Percentiles rank a stretch among this genome's conserved stretches.
Conservation (phyloP, 1,139 yeast genomes). For the Pneumocystis canis region DNA sequence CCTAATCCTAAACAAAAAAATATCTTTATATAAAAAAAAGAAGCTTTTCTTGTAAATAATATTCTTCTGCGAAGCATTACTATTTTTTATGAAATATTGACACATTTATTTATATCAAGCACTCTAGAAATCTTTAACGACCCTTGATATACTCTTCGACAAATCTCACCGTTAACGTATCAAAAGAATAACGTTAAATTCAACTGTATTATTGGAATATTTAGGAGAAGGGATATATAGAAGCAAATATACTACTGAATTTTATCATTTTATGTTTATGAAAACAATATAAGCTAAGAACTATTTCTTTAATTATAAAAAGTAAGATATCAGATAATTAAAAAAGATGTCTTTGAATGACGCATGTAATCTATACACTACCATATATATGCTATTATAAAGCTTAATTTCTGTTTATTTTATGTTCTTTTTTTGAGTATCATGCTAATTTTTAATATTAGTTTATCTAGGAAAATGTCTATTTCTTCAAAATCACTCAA, state of each 20-base stretch:
- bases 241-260: neutral
- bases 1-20: neutral
- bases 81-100: neutral
- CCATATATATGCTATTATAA: neutral
- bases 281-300: neutral
- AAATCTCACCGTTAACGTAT: neutral
- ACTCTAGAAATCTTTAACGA: neutral
- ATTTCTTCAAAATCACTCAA: neutral
- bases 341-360: neutral
- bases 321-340: neutral
- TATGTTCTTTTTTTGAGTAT: neutral
- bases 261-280: neutral
- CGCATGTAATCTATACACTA: neutral
- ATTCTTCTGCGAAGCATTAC: neutral
- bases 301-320: neutral
- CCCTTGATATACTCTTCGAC: neutral
- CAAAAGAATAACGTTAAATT: neutral
- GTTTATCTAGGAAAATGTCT: neutral
- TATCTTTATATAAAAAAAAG: neutral
- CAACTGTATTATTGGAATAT: neutral
- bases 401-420: neutral
- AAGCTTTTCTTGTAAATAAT: neutral
- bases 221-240: neutral
- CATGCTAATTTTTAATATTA: neutral
- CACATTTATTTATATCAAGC: neutral